phyloP scores from a whole-genome alignment of 768 basidiomycete genomes.

The Rhodosporidiobolus odoratus region DNA sequence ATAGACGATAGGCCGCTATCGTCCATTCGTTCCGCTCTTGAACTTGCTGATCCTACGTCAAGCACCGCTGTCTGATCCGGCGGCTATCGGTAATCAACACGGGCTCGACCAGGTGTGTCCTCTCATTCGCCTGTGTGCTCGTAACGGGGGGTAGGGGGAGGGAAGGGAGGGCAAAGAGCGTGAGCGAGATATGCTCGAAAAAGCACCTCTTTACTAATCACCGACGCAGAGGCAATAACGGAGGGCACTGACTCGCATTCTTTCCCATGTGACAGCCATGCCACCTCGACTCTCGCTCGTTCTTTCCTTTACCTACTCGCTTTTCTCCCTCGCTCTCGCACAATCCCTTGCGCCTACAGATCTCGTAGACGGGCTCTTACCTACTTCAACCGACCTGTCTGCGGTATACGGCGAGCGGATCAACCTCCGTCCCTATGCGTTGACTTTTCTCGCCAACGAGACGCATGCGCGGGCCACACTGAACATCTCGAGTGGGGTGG shows the following conservation, averaged over 20 bases:
- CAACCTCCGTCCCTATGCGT: not conserved
- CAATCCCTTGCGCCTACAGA: not conserved
- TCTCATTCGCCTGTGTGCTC: too few species aligned
- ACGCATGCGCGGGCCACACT: conserved; percentile 4
- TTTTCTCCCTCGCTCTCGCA: not conserved
- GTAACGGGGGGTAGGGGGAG: too few species aligned
- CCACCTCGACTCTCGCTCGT: not conserved
- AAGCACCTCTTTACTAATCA: not conserved
- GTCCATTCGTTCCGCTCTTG: too few species aligned
- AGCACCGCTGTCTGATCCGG: too few species aligned
- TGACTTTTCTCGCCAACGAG: conserved; percentile 7
- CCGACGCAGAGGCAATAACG: too few species aligned
- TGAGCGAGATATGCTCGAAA: not conserved
- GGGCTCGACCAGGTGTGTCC: too few species aligned
- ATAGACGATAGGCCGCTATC: too few species aligned
- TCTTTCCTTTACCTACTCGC: not conserved
- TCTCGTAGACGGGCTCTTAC: not conserved
- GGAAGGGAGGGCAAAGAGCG: too few species aligned
- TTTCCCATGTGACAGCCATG: not conserved
- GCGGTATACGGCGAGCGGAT: conserved; percentile 3
- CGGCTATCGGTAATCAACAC: too few species aligned
- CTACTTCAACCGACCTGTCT: not conserved
- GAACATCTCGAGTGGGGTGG: not conserved
- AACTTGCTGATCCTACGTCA: too few species aligned
- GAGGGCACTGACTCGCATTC: not conserved